Evolutionary conservation across 225 moss, liverwort and hornwort species (phyloP).

Genomic region (Climacium dendroides): DNA sequence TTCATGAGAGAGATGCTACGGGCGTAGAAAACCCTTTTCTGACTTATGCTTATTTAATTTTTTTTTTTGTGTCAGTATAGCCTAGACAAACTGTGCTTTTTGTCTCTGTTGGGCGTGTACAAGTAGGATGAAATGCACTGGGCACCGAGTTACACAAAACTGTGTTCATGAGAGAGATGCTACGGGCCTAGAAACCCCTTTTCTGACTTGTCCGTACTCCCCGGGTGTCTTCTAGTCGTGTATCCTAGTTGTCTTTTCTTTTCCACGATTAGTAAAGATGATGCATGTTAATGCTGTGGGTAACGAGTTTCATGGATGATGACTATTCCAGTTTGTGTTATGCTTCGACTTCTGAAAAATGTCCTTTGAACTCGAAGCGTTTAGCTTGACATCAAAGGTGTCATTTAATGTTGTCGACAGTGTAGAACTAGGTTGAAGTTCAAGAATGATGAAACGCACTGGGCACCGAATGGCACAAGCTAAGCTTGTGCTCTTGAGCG

Average conservation of each 20-base stretch:
- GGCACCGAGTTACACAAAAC: constrained; percentile 4
- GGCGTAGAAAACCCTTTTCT: constrained; percentile 22
- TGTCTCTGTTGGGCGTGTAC: background rate
- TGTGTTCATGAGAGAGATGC: constrained; percentile 12
- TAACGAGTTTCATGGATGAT: background rate
- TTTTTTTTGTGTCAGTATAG: background rate
- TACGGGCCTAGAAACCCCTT: constrained; percentile 17
- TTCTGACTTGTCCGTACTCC: background rate
- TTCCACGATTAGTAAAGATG: background rate
- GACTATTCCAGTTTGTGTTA: background rate
- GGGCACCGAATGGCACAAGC: constrained; percentile 7
- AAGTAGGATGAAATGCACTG: background rate
- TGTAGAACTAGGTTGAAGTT: background rate
- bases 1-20: constrained; percentile 21
- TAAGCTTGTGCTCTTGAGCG: constrained; percentile 15
- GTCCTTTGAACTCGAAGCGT: background rate
- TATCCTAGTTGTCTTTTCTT: background rate
- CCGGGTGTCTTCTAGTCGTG: background rate
- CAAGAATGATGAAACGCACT: constrained; percentile 10
- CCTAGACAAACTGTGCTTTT: background rate
- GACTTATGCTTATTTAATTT: background rate
- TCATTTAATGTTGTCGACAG: background rate
- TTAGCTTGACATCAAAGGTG: background rate
- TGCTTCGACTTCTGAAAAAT: background rate
- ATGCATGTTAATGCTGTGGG: background rate